Evolutionary conservation across 2,329 filamentous ascomycete species (phyloP).

Genomic region (Trichoderma semiorbis): DNA sequence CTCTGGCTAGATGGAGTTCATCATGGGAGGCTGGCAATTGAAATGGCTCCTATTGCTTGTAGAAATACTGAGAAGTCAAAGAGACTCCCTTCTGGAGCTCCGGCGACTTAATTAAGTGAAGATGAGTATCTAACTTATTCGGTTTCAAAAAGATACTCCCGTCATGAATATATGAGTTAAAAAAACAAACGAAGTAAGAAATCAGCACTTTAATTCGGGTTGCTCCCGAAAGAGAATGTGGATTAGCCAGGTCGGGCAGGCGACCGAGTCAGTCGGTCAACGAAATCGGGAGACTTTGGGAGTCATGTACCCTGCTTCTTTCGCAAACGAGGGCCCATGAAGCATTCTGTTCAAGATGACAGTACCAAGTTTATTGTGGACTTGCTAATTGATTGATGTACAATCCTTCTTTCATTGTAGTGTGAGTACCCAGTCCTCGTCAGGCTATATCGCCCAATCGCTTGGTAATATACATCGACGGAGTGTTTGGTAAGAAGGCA

Average conservation of each 20-base stretch:
- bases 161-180: too few relatives aligned
- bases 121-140: neutral
- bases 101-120: neutral
- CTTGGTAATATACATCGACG: too few relatives aligned
- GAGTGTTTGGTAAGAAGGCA: too few relatives aligned
- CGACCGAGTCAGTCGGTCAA: neutral
- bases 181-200: neutral
- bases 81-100: neutral
- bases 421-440: too few relatives aligned
- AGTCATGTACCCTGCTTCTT: neutral
- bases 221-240: neutral
- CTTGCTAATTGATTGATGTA: neutral
- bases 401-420: too few relatives aligned
- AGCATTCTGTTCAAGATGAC: neutral
- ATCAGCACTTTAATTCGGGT: neutral
- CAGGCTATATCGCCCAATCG: too few relatives aligned
- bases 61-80: neutral
- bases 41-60: neutral
- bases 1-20: neutral
- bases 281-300: neutral
- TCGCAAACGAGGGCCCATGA: neutral
- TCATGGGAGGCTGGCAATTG: neutral
- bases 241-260: neutral
- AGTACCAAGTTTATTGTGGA: neutral
- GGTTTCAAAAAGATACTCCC: neutral